A percentile compares a stretch with the other conserved stretches of the same genome.
Evolutionary conservation across 441 rosid species (phyloP).

Genomic region (Populus hybrid): DNA sequence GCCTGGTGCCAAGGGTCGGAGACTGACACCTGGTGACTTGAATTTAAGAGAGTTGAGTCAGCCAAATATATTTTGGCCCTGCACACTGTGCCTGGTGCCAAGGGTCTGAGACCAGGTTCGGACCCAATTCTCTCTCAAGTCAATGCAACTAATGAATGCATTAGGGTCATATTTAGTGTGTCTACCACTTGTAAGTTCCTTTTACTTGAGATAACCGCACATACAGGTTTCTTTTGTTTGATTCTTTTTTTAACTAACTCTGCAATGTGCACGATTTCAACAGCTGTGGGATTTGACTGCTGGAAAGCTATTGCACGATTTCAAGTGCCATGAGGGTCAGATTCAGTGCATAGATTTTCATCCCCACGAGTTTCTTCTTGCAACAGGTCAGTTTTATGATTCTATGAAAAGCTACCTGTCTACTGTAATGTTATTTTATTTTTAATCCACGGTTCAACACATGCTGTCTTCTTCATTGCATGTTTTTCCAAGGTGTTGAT

Average conservation of each 20-base stretch:
- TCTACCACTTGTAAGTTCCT: neutral
- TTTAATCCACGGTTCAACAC: neutral
- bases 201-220: neutral
- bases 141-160: neutral
- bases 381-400: conserved; percentile 67
- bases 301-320: conserved; percentile 96
- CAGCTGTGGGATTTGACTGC: conserved; percentile 99
- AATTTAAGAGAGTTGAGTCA: neutral
- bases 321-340: conserved; percentile 92
- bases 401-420: conserved; percentile 14
- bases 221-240: neutral
- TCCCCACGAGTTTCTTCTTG: conserved; percentile 93
- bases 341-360: conserved; percentile 96
- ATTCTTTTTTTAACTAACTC: conserved; percentile 9
- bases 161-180: neutral
- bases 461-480: neutral
- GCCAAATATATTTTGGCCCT: neutral
- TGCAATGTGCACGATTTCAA: conserved; percentile 13
- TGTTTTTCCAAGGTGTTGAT: neutral
- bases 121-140: neutral
- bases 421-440: conserved; percentile 1
- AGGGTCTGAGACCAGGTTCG: neutral
- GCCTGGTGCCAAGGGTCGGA: neutral
- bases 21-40: neutral
- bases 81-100: neutral